Base-by-base conservation (phyloP, 1,284 basidiomycete species). In the Trichosporon ovoides region DNA sequence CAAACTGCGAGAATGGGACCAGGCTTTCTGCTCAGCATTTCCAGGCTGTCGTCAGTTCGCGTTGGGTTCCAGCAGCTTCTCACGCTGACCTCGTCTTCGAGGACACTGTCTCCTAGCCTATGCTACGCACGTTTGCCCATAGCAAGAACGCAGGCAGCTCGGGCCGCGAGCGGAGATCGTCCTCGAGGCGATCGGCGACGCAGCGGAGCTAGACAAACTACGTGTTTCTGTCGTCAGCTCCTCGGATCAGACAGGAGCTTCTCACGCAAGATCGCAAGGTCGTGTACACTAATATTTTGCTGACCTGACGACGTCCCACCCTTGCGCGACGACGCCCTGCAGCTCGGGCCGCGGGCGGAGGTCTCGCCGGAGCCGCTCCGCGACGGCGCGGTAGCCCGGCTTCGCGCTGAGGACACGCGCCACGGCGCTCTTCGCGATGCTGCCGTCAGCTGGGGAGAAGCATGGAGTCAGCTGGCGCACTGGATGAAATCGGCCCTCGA, bases 391-490 rank as follows among this genome's bases (percentile, higher is more conserved):
- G 55, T 70, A 70, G 24, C 59, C 55, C 3, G 63, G 63, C 64
- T 85, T 87, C 33, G 76, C 79, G 2, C 79, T 79, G 3, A 93
- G 73, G 35, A 90, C 81, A 12, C 81, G 78, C 63, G 84, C 80
- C 70, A 92, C 89, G 1, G 90, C 90, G 60, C 86, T 84, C 48
- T 80, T 81, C 14, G 90, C 89, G n/a, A 94, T 80, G 85, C 90
- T 93, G 67, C 9, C 1, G 48, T 59, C 59, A 58, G 31, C 43
- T 48, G 35, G 5, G n/a, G n/a, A 16, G 3, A 37, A 13, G 35
- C 14, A 24, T 13, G 37, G 28, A 18, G 3, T 7, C 19, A 12
- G 73, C 83, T 73, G 28, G n/a, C 28, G 28, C 68, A 90, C 89
- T 86, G 90, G 28, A 81, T 68, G 35, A 87, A 83, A 38, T 82